Percentiles rank a stretch among this genome's conserved stretches.
Conservation (phyloP, 2,329 filamentous ascomycete species). For the Tolypocladium inflatum region DNA sequence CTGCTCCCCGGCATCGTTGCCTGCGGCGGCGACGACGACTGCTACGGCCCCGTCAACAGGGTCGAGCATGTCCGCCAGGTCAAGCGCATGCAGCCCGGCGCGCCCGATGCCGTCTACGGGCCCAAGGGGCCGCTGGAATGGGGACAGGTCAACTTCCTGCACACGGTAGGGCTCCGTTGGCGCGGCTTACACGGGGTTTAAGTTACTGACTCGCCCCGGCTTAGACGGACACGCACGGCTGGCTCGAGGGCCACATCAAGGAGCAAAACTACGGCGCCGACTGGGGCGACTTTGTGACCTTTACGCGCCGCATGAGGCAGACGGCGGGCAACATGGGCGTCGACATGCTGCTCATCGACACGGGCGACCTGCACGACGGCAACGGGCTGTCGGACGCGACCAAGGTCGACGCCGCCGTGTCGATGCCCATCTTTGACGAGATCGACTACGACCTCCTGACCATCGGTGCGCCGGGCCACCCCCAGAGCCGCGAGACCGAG, state of each 20-base stretch:
- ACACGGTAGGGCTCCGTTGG: slow-evolving; percentile 30
- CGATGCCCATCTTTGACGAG: slow-evolving; percentile 35
- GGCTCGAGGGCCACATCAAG: slow-evolving; percentile 51
- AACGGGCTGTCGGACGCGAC: slow-evolving; percentile 54
- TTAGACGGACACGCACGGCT: slow-evolving; percentile 49
- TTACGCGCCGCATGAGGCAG: slow-evolving; percentile 49
- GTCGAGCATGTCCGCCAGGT: slow-evolving; percentile 36
- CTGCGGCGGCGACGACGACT: slow-evolving; percentile 25
- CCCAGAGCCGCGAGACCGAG: too few species aligned
- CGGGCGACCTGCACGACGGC: slow-evolving; percentile 58
- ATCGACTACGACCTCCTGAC: slow-evolving; percentile 32
- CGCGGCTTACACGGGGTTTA: neutral
- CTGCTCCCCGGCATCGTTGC: slow-evolving; percentile 15
- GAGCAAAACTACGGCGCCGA: slow-evolving; percentile 56
- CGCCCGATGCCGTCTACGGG: slow-evolving; percentile 29
- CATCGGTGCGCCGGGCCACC: too few species aligned
- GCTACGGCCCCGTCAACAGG: slow-evolving; percentile 30
- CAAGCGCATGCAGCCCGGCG: slow-evolving; percentile 38
- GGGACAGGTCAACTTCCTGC: slow-evolving; percentile 54
- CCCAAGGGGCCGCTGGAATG: slow-evolving; percentile 42
- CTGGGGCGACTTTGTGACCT: slow-evolving; percentile 56
- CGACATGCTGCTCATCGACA: slow-evolving; percentile 51
- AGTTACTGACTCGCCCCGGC: neutral
- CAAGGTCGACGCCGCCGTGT: slow-evolving; percentile 42
- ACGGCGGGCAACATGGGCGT: slow-evolving; percentile 47